These are phyloP conservation scores for Microcyclospora pomicola DNA, from an alignment of 2,329 filamentous ascomycete species.

Conservation along the genomic window DNA sequence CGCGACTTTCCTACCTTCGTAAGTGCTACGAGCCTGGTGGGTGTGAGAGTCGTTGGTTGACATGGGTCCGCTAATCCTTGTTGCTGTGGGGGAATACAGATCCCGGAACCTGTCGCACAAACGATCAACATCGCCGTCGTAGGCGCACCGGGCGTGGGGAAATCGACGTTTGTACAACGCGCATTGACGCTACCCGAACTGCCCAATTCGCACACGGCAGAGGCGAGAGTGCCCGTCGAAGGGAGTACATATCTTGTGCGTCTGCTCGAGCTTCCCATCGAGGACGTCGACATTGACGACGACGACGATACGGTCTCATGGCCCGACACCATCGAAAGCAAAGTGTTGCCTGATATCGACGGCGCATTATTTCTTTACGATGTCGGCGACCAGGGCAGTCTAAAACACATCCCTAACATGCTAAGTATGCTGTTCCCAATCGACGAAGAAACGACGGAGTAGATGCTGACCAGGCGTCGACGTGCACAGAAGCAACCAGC, in stretches of 20 bases:
- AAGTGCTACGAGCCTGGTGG: constrained; percentile 3
- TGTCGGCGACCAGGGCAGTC: constrained; percentile 62
- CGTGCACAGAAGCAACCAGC: constrained; percentile 51
- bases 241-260: constrained; percentile 42
- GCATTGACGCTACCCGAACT: constrained; percentile 40
- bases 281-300: constrained; percentile 37
- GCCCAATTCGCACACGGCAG: constrained; percentile 27
- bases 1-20: constrained; percentile 17
- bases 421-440: constrained; percentile 43
- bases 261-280: constrained; percentile 41
- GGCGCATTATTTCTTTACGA: constrained; percentile 80
- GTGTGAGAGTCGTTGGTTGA: neutral
- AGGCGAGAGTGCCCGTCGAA: constrained; percentile 44
- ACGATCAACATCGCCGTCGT: constrained; percentile 44
- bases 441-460: neutral
- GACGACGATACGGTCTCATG: constrained; percentile 41
- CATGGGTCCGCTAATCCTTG: constrained; percentile 2
- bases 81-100: constrained; percentile 3
- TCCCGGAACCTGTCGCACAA: constrained; percentile 31
- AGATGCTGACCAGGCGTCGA: constrained; percentile 3
- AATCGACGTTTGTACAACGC: constrained; percentile 45
- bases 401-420: constrained; percentile 59
- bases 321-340: constrained; percentile 46
- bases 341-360: constrained; percentile 61
- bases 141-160: constrained; percentile 41